Percentiles rank a stretch among this genome's conserved stretches.
These are phyloP conservation scores for Lyophyllum shimeji DNA, from an alignment of 768 basidiomycete genomes.

Conservation along the genomic window DNA sequence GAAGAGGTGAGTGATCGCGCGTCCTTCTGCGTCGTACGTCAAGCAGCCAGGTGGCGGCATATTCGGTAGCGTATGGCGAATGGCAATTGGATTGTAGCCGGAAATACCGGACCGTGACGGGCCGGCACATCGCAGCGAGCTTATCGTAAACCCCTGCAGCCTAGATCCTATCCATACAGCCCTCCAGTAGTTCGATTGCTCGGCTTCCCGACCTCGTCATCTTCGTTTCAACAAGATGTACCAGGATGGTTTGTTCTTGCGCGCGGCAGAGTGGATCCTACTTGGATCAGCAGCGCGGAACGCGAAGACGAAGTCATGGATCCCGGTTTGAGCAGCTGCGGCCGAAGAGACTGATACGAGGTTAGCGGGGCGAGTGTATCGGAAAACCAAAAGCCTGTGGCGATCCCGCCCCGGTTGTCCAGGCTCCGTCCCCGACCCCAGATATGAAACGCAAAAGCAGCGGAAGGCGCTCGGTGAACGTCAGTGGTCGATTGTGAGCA, in stretches of 20 bases:
- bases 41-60: slow-evolving; percentile 4
- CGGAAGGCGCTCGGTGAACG: background rate
- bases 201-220: too few species aligned
- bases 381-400: slow-evolving; percentile 5
- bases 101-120: background rate
- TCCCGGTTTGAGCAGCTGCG: background rate
- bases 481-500: background rate
- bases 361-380: background rate
- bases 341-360: background rate
- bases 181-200: background rate
- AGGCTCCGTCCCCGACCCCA: slow-evolving; percentile 4
- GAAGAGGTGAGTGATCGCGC: background rate
- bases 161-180: background rate
- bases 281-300: too few species aligned
- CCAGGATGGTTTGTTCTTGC: too few species aligned
- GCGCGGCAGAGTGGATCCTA: too few species aligned
- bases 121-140: slow-evolving; percentile 8
- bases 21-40: slow-evolving; percentile 6
- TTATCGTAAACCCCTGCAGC: slow-evolving; percentile 9
- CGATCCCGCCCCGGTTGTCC: slow-evolving; percentile 8
- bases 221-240: too few species aligned
- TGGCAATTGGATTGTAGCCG: background rate
- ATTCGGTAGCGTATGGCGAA: slow-evolving; percentile 9
- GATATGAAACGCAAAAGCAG: background rate
- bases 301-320: too few species aligned